phyloP scores from a whole-genome alignment of 2,329 filamentous ascomycete species.

The Colletotrichum coccodes region DNA sequence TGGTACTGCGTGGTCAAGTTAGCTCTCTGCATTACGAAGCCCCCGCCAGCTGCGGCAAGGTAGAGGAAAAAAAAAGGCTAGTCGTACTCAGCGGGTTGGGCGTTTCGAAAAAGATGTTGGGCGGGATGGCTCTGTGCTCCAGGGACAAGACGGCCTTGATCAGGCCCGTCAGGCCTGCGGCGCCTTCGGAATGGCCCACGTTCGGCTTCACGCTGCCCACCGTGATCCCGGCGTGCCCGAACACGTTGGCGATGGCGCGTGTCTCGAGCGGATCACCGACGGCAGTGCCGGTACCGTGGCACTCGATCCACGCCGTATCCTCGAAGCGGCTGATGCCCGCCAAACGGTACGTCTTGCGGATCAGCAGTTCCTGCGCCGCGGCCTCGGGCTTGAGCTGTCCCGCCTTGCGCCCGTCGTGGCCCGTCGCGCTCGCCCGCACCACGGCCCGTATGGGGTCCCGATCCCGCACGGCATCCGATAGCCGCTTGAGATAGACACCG shows the following conservation, averaged over 20 bases:
- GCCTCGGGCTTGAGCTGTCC: too few relatives aligned
- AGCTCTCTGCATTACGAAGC: too few relatives aligned
- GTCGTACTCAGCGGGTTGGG: too few relatives aligned
- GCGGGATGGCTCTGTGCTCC: conserved; percentile 40
- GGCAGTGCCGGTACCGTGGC: conserved; percentile 56
- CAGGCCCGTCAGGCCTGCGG: conserved; percentile 38
- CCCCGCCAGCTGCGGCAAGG: too few relatives aligned
- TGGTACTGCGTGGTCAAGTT: too few relatives aligned
- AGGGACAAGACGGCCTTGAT: conserved; percentile 40
- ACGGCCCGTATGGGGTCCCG: conserved; percentile 37
- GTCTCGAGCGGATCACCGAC: conserved; percentile 54
- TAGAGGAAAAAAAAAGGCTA: too few relatives aligned
- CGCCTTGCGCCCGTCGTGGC: too few relatives aligned
- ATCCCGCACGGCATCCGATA: conserved; percentile 39
- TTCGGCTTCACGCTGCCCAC: too few relatives aligned
- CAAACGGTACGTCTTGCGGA: conserved; percentile 40
- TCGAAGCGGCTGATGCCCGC: conserved; percentile 35
- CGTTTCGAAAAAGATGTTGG: too few relatives aligned
- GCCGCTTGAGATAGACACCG: conserved; percentile 44
- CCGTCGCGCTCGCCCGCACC: conserved; percentile 29
- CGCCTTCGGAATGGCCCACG: too few relatives aligned
- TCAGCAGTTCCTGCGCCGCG: conserved; percentile 39
- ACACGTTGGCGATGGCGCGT: conserved; percentile 42
- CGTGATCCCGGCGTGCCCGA: too few relatives aligned
- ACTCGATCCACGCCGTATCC: conserved; percentile 47